phyloP scores from a whole-genome alignment of 2,329 filamentous ascomycete species.

The Zasmidium citrigriseum region DNA sequence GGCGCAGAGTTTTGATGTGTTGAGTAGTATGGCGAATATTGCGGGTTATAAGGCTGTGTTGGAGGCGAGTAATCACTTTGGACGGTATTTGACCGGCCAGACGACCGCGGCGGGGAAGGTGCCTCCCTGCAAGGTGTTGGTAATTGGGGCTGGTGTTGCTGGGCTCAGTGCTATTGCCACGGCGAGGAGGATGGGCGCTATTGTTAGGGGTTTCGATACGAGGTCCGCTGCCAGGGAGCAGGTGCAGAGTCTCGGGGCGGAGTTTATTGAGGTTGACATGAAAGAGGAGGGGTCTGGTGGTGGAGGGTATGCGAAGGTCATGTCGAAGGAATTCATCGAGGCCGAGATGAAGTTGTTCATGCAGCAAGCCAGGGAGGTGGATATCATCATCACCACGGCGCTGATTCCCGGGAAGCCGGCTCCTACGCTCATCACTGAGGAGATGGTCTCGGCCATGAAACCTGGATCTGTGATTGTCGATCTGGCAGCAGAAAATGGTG shows the following conservation, averaged over 20 bases:
- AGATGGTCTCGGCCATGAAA: slow-evolving; percentile 82
- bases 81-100: slow-evolving; percentile 84
- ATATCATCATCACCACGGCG: slow-evolving; percentile 92
- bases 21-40: slow-evolving; percentile 92
- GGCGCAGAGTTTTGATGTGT: slow-evolving; percentile 83
- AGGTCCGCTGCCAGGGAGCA: slow-evolving; percentile 83
- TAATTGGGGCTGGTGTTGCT: slow-evolving; percentile 88
- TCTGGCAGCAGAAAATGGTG: slow-evolving; percentile 82
- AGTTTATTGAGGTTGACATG: slow-evolving; percentile 84
- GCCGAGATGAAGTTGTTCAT: slow-evolving; percentile 92
- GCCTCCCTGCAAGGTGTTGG: slow-evolving; percentile 83
- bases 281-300: slow-evolving; percentile 81
- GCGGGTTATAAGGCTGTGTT: slow-evolving; percentile 90
- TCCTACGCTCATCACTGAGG: slow-evolving; percentile 79
- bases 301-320: slow-evolving; percentile 88
- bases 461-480: slow-evolving; percentile 88
- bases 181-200: slow-evolving; percentile 80
- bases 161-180: slow-evolving; percentile 87
- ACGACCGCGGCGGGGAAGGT: slow-evolving; percentile 90
- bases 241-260: slow-evolving; percentile 84
- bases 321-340: slow-evolving; percentile 91
- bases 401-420: slow-evolving; percentile 82
- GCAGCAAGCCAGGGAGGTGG: slow-evolving; percentile 82
- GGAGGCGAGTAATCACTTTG: slow-evolving; percentile 86
- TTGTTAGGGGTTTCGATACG: slow-evolving; percentile 90